These are phyloP conservation scores for Saitozyma podzolica DNA, from an alignment of 768 basidiomycete species.

Conservation along the genomic window DNA sequence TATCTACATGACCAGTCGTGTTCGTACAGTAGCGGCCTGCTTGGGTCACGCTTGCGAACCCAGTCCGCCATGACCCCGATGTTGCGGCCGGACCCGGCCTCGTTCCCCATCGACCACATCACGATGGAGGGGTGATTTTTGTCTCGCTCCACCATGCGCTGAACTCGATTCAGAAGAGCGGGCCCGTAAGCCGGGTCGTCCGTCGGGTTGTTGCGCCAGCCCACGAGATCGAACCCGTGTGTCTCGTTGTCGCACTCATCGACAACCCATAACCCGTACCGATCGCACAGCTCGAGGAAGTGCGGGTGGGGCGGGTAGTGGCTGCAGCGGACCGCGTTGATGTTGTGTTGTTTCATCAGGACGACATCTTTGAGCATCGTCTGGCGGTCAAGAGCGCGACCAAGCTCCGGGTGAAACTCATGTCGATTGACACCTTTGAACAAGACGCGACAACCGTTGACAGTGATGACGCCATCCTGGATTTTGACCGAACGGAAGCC, in stretches of 20 bases:
- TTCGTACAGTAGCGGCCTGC: constrained; percentile 14
- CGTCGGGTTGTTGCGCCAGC: constrained; percentile 10
- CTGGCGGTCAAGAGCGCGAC: not conserved
- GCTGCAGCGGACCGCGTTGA: constrained; percentile 12
- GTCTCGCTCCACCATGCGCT: constrained; percentile 7
- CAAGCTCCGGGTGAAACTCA: constrained; percentile 12
- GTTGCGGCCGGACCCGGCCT: constrained; percentile 8
- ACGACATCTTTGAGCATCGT: constrained; percentile 10
- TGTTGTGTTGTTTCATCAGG: constrained; percentile 16
- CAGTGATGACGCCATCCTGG: constrained; percentile 4
- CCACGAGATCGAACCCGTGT: constrained; percentile 6
- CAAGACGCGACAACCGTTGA: constrained; percentile 9
- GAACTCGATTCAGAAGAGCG: constrained; percentile 5
- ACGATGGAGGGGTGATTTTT: constrained; percentile 11
- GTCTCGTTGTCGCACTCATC: constrained; percentile 16
- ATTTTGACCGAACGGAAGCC: constrained; percentile 12
- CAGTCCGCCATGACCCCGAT: constrained; percentile 11
- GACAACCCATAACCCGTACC: constrained; percentile 12
- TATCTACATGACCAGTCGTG: not conserved
- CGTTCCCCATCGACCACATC: constrained; percentile 15
- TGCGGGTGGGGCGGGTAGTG: constrained; percentile 13
- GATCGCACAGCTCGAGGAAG: constrained; percentile 17
- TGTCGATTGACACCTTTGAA: constrained; percentile 16
- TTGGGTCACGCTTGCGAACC: constrained; percentile 6
- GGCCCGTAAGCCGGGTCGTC: not conserved